Evolutionary conservation across 2,329 filamentous ascomycete species (phyloP), one percentile per base, ranked within the genome.

Genomic region (Aureobasidium sp.): DNA sequence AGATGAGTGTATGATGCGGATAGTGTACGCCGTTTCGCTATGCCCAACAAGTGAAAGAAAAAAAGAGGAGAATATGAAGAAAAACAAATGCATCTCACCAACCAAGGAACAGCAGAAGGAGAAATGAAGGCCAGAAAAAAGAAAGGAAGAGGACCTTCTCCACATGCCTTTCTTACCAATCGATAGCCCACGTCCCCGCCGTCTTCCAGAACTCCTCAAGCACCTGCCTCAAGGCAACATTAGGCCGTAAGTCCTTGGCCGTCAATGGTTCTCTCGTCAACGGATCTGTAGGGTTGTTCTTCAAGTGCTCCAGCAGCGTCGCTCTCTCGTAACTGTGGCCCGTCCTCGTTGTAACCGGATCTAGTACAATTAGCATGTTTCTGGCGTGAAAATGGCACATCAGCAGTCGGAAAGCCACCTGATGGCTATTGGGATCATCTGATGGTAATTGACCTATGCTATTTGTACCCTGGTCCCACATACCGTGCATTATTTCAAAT

Each of bases 281-380:
- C 0, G 94, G 94, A 72, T 99, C 94, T 15, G 84, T 88, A 0
- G 81, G 81, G 37, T 84, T 84, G 27, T 88, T 81, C 68, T 88
- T 87, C 30, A 99, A 79, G 71, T 97, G 91, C 74, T 96, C 91
- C 70, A 91, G 80, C 64, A 99, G 88, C 16, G 89, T 89, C 0
- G 89, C 82, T 45, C 93, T 84, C 73, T 97, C 94, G 72, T 96
- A 99, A 1, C 89, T 94, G 66, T 92, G 89, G 13, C 94, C 94
- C 1, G 88, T 92, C 69, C 89, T 91, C 1, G 90, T 93, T 2
- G 80, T 76, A 0, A 81, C 86, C 79, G 74, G 67, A 63, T 67
- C 66, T 21, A 21, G 21, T 21, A 21, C 21, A 21, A 21, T 21
- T 21, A 21, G 21, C 21, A 21, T 21, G 21, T 21, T 21, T 21